A percentile compares a stretch with the other conserved stretches of the same genome.
Evolutionary conservation across 306 rosid genomes (phyloP).

Genomic region (Mucuna pruriens): DNA sequence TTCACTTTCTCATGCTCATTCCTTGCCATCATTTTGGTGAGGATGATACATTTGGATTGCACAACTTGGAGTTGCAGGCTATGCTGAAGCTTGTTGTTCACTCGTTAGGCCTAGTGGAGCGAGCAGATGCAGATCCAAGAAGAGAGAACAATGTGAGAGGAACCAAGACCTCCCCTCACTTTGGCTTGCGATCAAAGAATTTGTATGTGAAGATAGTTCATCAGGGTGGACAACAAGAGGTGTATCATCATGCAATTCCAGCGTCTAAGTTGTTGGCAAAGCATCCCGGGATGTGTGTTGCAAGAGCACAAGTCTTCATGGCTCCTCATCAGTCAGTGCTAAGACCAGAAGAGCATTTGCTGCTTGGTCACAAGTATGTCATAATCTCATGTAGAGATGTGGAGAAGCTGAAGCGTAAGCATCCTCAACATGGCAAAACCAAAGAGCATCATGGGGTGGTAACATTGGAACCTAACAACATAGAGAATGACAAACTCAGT

Average conservation of each 20-base stretch:
- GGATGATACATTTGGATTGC: conserved; percentile 49
- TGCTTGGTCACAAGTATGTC: conserved; percentile 65
- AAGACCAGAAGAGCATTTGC: conserved; percentile 53
- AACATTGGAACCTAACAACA: conserved; percentile 14
- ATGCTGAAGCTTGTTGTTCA: conserved; percentile 59
- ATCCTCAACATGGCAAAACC: conserved; percentile 30
- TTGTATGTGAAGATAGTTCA: conserved; percentile 59
- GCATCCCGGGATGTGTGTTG: conserved; percentile 63
- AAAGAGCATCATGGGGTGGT: not conserved
- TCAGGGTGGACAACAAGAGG: conserved; percentile 57
- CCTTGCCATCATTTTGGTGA: conserved; percentile 31
- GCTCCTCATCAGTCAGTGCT: conserved; percentile 61
- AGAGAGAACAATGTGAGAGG: conserved; percentile 36
- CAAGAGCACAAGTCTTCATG: conserved; percentile 60
- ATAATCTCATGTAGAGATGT: conserved; percentile 48
- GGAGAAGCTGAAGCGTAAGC: conserved; percentile 58
- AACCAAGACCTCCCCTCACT: conserved; percentile 31
- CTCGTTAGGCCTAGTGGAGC: conserved; percentile 48
- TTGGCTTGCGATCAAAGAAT: conserved; percentile 34
- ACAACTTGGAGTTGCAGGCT: conserved; percentile 22
- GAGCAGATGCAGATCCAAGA: conserved; percentile 12
- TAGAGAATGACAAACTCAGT: conserved; percentile 19
- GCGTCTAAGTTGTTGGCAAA: conserved; percentile 58
- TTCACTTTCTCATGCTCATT: conserved; percentile 24
- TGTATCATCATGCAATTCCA: conserved; percentile 49